Evolutionary conservation across 1,139 yeast genomes (phyloP).

Genomic region (Pichia sp.): DNA sequence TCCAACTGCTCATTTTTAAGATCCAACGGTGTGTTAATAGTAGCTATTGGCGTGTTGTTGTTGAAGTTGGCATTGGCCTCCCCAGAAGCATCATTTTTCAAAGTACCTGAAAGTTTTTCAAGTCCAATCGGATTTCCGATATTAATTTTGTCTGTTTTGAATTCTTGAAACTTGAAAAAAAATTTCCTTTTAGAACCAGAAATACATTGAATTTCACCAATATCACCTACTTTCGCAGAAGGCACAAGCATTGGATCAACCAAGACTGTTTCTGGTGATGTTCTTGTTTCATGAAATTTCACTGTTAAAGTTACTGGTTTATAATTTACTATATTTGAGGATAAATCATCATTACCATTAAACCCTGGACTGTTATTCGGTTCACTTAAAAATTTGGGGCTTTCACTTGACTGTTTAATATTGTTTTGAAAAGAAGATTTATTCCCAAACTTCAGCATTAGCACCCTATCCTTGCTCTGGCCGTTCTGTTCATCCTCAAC

Average conservation of each 20-base stretch:
- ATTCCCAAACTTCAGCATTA: not conserved
- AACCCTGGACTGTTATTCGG: not conserved
- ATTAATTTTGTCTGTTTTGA: slow-evolving; percentile 6
- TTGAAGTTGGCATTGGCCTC: too few species aligned
- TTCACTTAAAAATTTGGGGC: too few species aligned
- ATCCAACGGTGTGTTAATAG: too few species aligned
- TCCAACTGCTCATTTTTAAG: not conserved
- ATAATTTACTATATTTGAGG: not conserved
- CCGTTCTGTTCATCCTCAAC: too few species aligned
- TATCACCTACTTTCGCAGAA: slow-evolving; percentile 61
- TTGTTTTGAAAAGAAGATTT: not conserved
- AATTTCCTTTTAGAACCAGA: slow-evolving; percentile 34
- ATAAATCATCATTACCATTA: not conserved
- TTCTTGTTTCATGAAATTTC: slow-evolving; percentile 69
- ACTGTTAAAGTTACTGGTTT: slow-evolving; percentile 46
- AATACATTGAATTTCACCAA: slow-evolving; percentile 55
- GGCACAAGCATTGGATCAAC: slow-evolving; percentile 55
- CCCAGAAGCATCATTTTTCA: too few species aligned
- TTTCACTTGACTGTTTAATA: not conserved
- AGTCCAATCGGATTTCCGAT: too few species aligned
- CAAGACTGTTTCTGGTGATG: slow-evolving; percentile 53
- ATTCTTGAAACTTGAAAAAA: slow-evolving; percentile 38
- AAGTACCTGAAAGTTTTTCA: too few species aligned
- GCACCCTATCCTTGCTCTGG: not conserved
- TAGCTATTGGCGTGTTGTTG: not conserved